Base-by-base conservation (phyloP, 108 stramenopile species). In the Cyclotella cryptica region DNA sequence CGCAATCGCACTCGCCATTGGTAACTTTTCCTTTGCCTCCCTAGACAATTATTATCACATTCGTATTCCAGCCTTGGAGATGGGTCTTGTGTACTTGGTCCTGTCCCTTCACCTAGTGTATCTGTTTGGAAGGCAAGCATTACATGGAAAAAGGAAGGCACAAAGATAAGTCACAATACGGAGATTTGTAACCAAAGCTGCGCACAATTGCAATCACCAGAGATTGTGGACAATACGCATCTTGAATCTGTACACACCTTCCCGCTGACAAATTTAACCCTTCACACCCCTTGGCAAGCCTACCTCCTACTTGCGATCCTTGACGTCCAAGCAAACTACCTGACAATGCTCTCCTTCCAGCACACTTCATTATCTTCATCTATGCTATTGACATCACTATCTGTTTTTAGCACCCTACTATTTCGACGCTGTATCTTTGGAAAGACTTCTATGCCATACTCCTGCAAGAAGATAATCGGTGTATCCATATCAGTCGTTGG, bases 301-400 rank as follows among this genome's bases (percentile, higher is more conserved):
- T 95, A 90, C 65, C 52, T 84, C 26, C 60, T 92, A 12, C 69
- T 97, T 5, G 93, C 96, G 10, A 71, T 98, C 52, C 62, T 96
- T 53, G 98, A 98, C 73, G 92, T 97, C 1, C 88, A 97, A 63
- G 99, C 95, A 45, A 99, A 98, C 71, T 96, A 92, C 30, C 71
- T 96, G 29, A 89, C 93, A 4, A 79, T 95, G 44, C 66, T 93
- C 15, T 89, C 95, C 10, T 98, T 94, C 78, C 81, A 86, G 30
- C 91, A 88, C 76, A 95, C 95, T 13, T 81, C 84, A 21, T 81
- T 96, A 27, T 83, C 81, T n/a, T 83, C 81, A n/a, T 83, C 81
- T 15, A 83, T 83, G 81, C 69, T 83, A 35, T 64, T 83, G 14
- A 75, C 81, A 24, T 83, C 81, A 24, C 75, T 83, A 2, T 76